These are phyloP conservation scores for Trametes coccinea DNA, from an alignment of 768 basidiomycete genomes.

Conservation along the genomic window DNA sequence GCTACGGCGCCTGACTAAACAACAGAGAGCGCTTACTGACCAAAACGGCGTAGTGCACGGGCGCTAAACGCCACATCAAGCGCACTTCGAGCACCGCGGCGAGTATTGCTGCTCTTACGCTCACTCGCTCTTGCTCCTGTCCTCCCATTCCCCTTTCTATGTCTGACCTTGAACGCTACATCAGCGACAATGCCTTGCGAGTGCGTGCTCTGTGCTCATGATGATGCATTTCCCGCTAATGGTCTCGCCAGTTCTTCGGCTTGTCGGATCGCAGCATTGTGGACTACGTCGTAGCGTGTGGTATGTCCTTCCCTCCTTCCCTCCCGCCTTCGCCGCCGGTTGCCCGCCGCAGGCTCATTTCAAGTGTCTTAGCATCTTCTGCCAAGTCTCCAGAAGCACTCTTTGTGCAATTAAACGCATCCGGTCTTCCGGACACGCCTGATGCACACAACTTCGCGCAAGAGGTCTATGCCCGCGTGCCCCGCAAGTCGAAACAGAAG, in stretches of 20 bases:
- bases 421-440: conserved; percentile 80
- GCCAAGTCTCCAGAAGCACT: conserved; percentile 80
- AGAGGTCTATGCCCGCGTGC: conserved; percentile 75
- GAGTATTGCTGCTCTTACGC: not conserved
- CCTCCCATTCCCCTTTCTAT: conserved; percentile 35
- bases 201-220: conserved; percentile 41
- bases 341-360: not conserved
- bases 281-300: conserved; percentile 86
- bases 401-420: conserved; percentile 69
- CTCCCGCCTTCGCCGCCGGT: not conserved
- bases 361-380: conserved; percentile 57
- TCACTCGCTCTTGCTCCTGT: not conserved
- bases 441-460: conserved; percentile 79
- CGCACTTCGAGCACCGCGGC: not conserved
- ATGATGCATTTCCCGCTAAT: not conserved
- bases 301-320: conserved; percentile 36
- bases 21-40: too few species aligned
- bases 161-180: conserved; percentile 69
- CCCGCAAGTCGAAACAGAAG: conserved; percentile 77
- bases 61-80: too few species aligned
- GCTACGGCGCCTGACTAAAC: too few species aligned
- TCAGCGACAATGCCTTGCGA: conserved; percentile 75
- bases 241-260: conserved; percentile 64
- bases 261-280: conserved; percentile 82
- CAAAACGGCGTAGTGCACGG: too few species aligned